Base-by-base conservation (phyloP, 2,329 filamentous ascomycete species). In the Ceratocystiopsis sp. region DNA sequence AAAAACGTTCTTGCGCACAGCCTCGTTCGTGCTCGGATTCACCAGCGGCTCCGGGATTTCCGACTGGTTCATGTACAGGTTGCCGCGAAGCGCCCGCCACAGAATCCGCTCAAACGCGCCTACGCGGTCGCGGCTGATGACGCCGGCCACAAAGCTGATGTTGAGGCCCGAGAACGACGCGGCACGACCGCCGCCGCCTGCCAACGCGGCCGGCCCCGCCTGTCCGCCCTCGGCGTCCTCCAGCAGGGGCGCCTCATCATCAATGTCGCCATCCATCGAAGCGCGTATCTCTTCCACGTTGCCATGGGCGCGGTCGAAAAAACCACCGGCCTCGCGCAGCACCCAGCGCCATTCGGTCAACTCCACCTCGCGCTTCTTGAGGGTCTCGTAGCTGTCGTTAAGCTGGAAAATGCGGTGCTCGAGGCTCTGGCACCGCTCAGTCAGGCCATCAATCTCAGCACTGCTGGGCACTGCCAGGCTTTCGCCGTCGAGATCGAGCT, bases 41-140 rank as follows among this genome's bases (percentile, higher is more conserved):
- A 94, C 71, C 53, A 98, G 80, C 35, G 84, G 78, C 60, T 98
- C 89, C 9, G 86, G 80, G 49, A 98, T 98, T 69, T 98, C 91
- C 36, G 89, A 89, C 68, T 98, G 93, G 65, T 98, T 98, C 91
- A 98, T 98, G 71, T 96, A 98, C 50, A 98, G 68, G 62, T 98
- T 98, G 55, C 91, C 91, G 60, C 91, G 85, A 37, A 98, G 75
- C 0, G 93, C 95, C 55, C 91, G 78, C 91, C 91, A 98, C 42
- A 98, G 71, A 53, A 98, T 98, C 46, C 91, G 81, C 66, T 98
- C 93, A 58, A 98, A 98, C 21, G 89, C 84, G 14, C 80, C 87
- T 47, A 98, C 89, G 41, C 89, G 79, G 57, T 96, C 89, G 43
- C 91, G 78, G 35, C 84, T 76, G 54, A 98, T 96, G 53, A 96